Evolutionary conservation across 2,329 filamentous ascomycete genomes (phyloP).

Genomic region (Exophiala bonariae): DNA sequence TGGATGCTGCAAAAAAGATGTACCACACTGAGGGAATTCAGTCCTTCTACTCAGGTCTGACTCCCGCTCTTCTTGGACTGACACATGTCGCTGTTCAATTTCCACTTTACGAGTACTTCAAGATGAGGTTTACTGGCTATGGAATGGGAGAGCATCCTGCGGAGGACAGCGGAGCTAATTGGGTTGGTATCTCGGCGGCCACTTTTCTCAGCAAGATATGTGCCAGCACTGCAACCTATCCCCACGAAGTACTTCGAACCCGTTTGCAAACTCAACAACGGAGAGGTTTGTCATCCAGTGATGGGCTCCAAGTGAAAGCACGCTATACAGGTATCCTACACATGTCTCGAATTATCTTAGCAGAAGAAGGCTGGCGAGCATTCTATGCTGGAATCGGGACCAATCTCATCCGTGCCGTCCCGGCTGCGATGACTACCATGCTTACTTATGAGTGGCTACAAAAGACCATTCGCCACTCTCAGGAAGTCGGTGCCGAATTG

Average conservation of each 20-base stretch:
- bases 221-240: slow-evolving; percentile 93
- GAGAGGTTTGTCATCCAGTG: slow-evolving; percentile 49
- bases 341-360: slow-evolving; percentile 80
- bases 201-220: slow-evolving; percentile 93
- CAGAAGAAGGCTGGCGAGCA: slow-evolving; percentile 91
- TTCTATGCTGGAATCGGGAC: slow-evolving; percentile 98
- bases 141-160: slow-evolving; percentile 73
- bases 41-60: slow-evolving; percentile 93
- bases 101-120: slow-evolving; percentile 91
- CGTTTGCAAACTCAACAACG: slow-evolving; percentile 90
- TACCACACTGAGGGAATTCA: slow-evolving; percentile 83
- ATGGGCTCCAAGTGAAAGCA: slow-evolving; percentile 56
- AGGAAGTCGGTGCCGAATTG: slow-evolving; percentile 44
- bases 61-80: slow-evolving; percentile 85
- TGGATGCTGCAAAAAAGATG: slow-evolving; percentile 95
- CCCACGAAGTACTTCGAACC: slow-evolving; percentile 93
- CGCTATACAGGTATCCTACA: slow-evolving; percentile 75
- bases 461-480: slow-evolving; percentile 53
- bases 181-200: slow-evolving; percentile 79
- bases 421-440: slow-evolving; percentile 95
- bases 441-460: slow-evolving; percentile 85
- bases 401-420: slow-evolving; percentile 94
- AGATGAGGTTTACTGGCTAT: slow-evolving; percentile 83
- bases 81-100: slow-evolving; percentile 98
- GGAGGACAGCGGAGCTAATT: slow-evolving; percentile 64